Conservation (phyloP, 2,329 filamentous ascomycete species). For the Trichoderma sp. region DNA sequence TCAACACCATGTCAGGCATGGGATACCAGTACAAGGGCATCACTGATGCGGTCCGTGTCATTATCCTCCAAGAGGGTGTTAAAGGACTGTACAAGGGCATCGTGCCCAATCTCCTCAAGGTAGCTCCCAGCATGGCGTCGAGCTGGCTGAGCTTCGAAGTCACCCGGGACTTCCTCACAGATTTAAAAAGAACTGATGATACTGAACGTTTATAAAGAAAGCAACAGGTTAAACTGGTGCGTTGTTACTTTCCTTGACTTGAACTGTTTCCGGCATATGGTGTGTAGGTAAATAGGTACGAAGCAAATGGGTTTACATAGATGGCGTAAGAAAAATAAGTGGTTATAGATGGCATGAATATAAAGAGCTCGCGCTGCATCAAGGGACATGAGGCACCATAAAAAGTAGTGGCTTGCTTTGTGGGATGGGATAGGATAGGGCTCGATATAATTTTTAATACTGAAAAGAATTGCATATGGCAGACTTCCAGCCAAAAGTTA, state of each 20-base stretch:
- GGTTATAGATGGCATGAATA: conserved; percentile 21
- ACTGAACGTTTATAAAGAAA: conserved; percentile 11
- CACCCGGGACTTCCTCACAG: conserved; percentile 82
- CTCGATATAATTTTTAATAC: background rate
- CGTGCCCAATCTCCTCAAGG: conserved; percentile 91
- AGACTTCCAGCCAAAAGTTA: background rate
- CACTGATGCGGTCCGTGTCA: conserved; percentile 78
- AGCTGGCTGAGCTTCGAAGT: conserved; percentile 98
- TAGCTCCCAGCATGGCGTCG: conserved; percentile 97
- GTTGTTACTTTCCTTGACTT: background rate
- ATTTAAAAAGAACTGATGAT: conserved; percentile 48
- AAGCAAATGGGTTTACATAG: conserved; percentile 23
- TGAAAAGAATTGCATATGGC: background rate
- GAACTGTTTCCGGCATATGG: conserved; percentile 11
- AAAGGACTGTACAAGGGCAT: conserved; percentile 94
- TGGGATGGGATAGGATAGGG: background rate
- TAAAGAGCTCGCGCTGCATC: conserved; percentile 18
- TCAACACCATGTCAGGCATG: conserved; percentile 99
- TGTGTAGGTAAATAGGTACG: conserved; percentile 8
- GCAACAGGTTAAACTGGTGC: background rate
- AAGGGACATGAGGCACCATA: background rate
- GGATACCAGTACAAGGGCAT: conserved; percentile 94
- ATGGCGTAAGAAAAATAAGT: conserved; percentile 14
- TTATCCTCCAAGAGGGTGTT: conserved; percentile 81
- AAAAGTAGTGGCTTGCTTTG: background rate